Evolutionary conservation across 2,329 filamentous ascomycete genomes (phyloP), one percentile per base, ranked within the genome.

Genomic region (Elsinoe arachidis): DNA sequence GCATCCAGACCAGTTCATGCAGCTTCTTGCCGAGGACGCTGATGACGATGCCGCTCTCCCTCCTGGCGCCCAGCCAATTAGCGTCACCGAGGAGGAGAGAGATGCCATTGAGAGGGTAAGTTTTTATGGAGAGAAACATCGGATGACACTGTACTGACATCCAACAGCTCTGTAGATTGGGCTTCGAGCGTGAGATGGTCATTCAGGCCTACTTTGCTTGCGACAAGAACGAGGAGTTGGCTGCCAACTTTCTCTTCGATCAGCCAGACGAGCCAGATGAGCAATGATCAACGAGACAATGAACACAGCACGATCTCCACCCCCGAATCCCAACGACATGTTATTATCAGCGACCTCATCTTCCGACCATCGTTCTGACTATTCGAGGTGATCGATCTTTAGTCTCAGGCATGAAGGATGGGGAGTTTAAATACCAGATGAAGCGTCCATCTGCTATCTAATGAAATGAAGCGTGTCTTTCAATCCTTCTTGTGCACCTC

Each of bases 201-300:
- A 96, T 97, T 64, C 92, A 99, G 75, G 93, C 93, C 23, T 99
- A 97, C 76, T 99, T 99, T 70, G 93, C 93, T 34, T 99, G 93
- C 73, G 93, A 99, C 74, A 99, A 97, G 82, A 97, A 99, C 72
- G 93, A 99, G 75, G 93, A 99, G 74, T 80, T 99, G 54, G 93
- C 93, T 0, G 93, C 93, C 62, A 99, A 99, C 75, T 97, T 96
- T 74, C 79, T 99, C 60, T 99, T 99, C 69, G 93, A 99, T 67
- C 90, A 97, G 75, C 91, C 91, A 9, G 90, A 95, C 61, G 91
- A 96, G 61, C 66, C 64, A 5, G 69, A 70, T 59, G 69, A 72
- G 59, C 55, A 61, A 57, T 57, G 30, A 58, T 23, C 14, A 35
- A 53, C 19, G 33, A 37, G 33, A 35, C 12, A 17, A 53, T 38